Evolutionary conservation across 441 rosid genomes (phyloP).

Genomic region (Jatropha podagrica): DNA sequence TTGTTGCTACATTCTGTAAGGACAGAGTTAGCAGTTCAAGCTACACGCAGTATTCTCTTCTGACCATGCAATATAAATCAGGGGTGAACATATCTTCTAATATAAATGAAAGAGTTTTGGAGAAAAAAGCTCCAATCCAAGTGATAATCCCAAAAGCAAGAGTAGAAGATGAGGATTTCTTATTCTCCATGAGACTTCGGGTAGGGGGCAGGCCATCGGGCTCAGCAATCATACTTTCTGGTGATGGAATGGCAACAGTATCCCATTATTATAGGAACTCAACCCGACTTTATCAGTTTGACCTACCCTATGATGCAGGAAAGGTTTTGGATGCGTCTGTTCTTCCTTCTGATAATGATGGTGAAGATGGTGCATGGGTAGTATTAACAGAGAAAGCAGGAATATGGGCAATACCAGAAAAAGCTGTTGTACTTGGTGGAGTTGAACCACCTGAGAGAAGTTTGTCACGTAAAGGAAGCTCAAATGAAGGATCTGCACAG

Average conservation of each 20-base stretch:
- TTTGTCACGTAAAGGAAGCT: slow-evolving; percentile 89
- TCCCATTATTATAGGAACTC: slow-evolving; percentile 66
- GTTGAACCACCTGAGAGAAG: slow-evolving; percentile 96
- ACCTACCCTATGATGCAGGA: slow-evolving; percentile 93
- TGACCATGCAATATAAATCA: slow-evolving; percentile 78
- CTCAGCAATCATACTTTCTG: slow-evolving; percentile 80
- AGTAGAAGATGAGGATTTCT: slow-evolving; percentile 84
- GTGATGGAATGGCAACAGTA: slow-evolving; percentile 95
- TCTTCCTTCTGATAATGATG: slow-evolving; percentile 69
- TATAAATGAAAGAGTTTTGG: slow-evolving; percentile 57
- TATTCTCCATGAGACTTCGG: slow-evolving; percentile 84
- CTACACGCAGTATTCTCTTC: slow-evolving; percentile 90
- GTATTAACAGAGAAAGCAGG: slow-evolving; percentile 93
- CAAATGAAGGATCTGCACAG: slow-evolving; percentile 64
- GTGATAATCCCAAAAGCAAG: slow-evolving; percentile 97
- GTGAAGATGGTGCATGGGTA: slow-evolving; percentile 92
- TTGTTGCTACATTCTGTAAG: slow-evolving; percentile 90
- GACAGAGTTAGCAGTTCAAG: slow-evolving; percentile 75
- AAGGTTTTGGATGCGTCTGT: slow-evolving; percentile 93
- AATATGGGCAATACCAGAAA: slow-evolving; percentile 97
- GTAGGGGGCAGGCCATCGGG: slow-evolving; percentile 91
- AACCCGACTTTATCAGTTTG: slow-evolving; percentile 85
- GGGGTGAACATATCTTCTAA: slow-evolving; percentile 40
- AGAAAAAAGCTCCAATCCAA: slow-evolving; percentile 86
- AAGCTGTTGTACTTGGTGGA: slow-evolving; percentile 80